Conservation (phyloP, 2,329 filamentous ascomycete species). For the Colletotrichum filicis region DNA sequence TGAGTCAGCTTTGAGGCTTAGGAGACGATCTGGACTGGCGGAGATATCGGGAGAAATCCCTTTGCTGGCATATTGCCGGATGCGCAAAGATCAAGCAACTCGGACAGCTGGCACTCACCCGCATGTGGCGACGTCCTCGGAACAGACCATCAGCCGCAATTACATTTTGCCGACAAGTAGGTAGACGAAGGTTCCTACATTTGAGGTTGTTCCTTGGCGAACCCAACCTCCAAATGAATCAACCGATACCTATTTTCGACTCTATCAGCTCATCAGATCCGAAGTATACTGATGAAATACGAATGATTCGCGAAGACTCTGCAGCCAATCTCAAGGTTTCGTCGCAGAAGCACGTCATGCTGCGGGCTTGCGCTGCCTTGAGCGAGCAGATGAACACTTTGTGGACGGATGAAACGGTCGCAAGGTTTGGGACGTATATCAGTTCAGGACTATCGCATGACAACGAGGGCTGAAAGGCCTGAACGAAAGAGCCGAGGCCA, state of each 20-base stretch:
- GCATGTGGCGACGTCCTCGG: not conserved
- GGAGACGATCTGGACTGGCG: not conserved
- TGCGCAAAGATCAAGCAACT: not conserved
- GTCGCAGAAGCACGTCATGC: conserved; percentile 20
- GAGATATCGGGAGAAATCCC: not conserved
- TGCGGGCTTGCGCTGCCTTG: conserved; percentile 11
- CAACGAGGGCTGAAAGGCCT: not conserved
- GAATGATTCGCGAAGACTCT: not conserved
- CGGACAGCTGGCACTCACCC: not conserved
- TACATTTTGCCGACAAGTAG: not conserved
- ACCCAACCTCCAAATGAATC: not conserved
- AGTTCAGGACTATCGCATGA: conserved; percentile 14
- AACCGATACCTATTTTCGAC: conserved; percentile 5
- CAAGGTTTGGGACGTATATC: conserved; percentile 17
- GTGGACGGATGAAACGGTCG: conserved; percentile 28
- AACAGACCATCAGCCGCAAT: not conserved
- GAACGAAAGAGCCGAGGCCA: not conserved
- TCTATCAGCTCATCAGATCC: conserved; percentile 16
- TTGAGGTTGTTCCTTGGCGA: not conserved
- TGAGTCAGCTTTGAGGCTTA: conserved; percentile 16
- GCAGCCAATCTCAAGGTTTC: not conserved
- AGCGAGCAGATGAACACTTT: conserved; percentile 30
- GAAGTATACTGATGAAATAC: conserved; percentile 2
- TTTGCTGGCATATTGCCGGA: not conserved
- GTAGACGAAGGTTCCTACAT: not conserved